Evolutionary conservation across 2,329 filamentous ascomycete genomes (phyloP).

Genomic region (Aspergillus sp.): DNA sequence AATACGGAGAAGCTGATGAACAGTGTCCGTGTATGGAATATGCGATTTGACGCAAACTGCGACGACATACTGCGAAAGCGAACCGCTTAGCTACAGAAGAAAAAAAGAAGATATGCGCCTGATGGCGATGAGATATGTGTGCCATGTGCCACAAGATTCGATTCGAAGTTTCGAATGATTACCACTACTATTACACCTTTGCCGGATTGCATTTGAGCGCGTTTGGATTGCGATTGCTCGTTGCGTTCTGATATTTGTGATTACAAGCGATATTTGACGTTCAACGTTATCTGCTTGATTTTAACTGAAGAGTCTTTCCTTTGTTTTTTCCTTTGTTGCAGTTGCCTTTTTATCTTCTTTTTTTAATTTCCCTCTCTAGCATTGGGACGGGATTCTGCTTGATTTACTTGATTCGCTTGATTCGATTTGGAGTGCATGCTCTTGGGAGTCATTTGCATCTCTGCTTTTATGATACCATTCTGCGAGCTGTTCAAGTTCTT

Average conservation of each 20-base stretch:
- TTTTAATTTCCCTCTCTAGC: slow-evolving; percentile 15
- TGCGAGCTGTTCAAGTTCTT: slow-evolving; percentile 21
- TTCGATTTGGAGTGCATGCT: slow-evolving; percentile 19
- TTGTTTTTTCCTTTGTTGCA: slow-evolving; percentile 16
- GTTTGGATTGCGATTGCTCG: slow-evolving; percentile 29
- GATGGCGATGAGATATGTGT: too few species aligned
- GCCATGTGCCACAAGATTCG: not conserved
- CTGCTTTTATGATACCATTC: slow-evolving; percentile 40
- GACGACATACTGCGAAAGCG: slow-evolving; percentile 74
- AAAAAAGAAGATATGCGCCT: not conserved
- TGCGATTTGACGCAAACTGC: slow-evolving; percentile 94
- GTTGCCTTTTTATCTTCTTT: slow-evolving; percentile 2
- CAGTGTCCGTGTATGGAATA: slow-evolving; percentile 80
- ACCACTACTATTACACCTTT: not conserved
- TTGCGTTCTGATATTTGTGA: slow-evolving; percentile 17
- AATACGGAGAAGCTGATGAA: slow-evolving; percentile 93
- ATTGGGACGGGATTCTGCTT: slow-evolving; percentile 26
- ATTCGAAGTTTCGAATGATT: not conserved
- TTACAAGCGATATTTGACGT: slow-evolving; percentile 6
- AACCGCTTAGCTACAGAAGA: slow-evolving; percentile 30
- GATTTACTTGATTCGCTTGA: not conserved
- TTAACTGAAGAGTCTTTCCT: slow-evolving; percentile 21
- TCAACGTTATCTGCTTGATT: slow-evolving; percentile 19
- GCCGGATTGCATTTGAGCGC: slow-evolving; percentile 37
- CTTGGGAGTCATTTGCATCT: slow-evolving; percentile 28